These are phyloP conservation scores for Aphanomyces euteiches DNA, from an alignment of 352 stramenopile genomes.

Conservation along the genomic window DNA sequence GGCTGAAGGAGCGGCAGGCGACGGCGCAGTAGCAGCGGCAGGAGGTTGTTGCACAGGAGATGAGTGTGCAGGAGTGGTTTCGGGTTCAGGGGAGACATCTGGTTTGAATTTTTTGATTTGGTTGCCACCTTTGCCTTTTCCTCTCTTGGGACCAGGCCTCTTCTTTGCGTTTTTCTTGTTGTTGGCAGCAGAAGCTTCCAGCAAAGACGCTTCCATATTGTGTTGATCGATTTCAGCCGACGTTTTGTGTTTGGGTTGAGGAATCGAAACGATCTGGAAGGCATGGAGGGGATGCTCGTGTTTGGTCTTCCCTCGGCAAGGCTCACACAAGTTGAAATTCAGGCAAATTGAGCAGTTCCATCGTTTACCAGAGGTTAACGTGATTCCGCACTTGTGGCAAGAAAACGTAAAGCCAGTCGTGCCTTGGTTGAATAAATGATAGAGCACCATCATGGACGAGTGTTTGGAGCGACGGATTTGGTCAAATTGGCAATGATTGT, in stretches of 20 bases:
- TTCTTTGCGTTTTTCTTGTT: slow-evolving; percentile 28
- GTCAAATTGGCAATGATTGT: slow-evolving; percentile 83
- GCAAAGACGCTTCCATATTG: slow-evolving; percentile 35
- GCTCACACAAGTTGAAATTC: slow-evolving; percentile 94
- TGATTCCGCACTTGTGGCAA: slow-evolving; percentile 91
- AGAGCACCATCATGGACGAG: slow-evolving; percentile 83
- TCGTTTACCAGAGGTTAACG: slow-evolving; percentile 92
- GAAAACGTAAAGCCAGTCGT: slow-evolving; percentile 97
- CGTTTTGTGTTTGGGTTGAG: slow-evolving; percentile 40
- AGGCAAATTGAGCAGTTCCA: slow-evolving; percentile 96
- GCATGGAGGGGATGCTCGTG: slow-evolving; percentile 90
- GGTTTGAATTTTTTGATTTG: slow-evolving; percentile 61
- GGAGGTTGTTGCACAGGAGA: not conserved
- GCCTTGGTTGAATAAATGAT: slow-evolving; percentile 90
- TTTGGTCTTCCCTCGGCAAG: slow-evolving; percentile 91
- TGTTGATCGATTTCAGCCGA: slow-evolving; percentile 32
- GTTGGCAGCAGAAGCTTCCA: slow-evolving; percentile 32
- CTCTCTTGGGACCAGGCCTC: slow-evolving; percentile 25
- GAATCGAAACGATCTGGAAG: slow-evolving; percentile 90
- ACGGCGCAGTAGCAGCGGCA: slow-evolving; percentile 3
- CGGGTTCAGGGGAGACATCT: slow-evolving; percentile 35
- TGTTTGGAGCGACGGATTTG: slow-evolving; percentile 79
- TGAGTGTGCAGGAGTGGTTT: not conserved
- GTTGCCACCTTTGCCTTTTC: slow-evolving; percentile 36
- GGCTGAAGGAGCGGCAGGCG: slow-evolving; percentile 1